Conservation (phyloP, 2,329 filamentous ascomycete species). For the Achaetomium macrosporum region DNA sequence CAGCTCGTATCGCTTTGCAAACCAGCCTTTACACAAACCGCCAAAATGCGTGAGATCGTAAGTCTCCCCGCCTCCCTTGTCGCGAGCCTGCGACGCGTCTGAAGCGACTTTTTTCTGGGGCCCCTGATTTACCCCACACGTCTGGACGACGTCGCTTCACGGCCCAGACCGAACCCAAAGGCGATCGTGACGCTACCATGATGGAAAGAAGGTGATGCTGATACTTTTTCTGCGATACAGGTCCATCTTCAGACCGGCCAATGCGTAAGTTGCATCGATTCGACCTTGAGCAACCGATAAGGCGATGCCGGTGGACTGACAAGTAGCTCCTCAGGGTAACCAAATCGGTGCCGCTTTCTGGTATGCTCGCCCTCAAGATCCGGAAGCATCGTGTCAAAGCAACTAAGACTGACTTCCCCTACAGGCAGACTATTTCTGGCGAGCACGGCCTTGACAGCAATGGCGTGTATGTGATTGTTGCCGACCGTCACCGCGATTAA, state of each 20-base stretch:
- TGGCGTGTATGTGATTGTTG: conserved; percentile 67
- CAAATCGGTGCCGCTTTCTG: conserved; percentile 99
- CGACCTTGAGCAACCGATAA: conserved; percentile 2
- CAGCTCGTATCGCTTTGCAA: conserved; percentile 17
- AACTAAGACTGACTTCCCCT: conserved; percentile 34
- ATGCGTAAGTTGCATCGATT: conserved; percentile 64
- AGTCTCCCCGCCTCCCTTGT: conserved; percentile 32
- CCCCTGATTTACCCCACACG: conserved; percentile 29
- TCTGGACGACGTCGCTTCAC: conserved; percentile 3
- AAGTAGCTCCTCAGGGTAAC: conserved; percentile 68
- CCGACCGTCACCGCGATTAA: conserved; percentile 4
- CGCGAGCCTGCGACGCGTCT: conserved; percentile 23
- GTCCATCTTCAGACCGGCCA: conserved; percentile 99
- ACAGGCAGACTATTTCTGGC: conserved; percentile 74
- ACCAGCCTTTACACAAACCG: conserved; percentile 27
- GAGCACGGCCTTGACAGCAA: conserved; percentile 97
- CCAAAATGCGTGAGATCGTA: conserved; percentile 71
- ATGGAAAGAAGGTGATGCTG: conserved; percentile 39
- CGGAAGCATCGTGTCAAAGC: conserved; percentile 4
- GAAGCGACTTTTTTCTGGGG: conserved; percentile 14
- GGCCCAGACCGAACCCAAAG: conserved; percentile 6
- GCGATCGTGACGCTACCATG: conserved; percentile 2
- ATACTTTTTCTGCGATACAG: conserved; percentile 55
- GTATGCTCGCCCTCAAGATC: conserved; percentile 42
- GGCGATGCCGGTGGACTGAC: conserved; percentile 33